Evolutionary conservation across 305 asterid genomes (phyloP).

Genomic region (Fraxinus dipetala): DNA sequence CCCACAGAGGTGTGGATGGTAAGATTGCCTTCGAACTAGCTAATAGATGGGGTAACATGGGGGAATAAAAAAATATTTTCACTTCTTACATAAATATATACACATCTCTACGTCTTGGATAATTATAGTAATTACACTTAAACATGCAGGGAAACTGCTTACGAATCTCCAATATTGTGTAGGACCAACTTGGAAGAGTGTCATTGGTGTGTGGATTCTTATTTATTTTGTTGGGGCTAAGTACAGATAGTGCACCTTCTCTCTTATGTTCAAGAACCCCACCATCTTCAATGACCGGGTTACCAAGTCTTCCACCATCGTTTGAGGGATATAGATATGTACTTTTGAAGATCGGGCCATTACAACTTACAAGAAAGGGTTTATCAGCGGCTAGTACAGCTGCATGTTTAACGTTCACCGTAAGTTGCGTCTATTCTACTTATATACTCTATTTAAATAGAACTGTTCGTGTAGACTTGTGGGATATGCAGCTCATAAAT

Average conservation of each 20-base stretch:
- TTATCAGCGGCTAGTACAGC: slow-evolving; percentile 74
- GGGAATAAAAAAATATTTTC: neutral
- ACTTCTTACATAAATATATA: neutral
- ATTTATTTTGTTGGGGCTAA: slow-evolving; percentile 71
- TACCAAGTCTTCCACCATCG: slow-evolving; percentile 53
- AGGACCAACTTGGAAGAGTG: slow-evolving; percentile 96
- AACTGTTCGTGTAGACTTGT: neutral
- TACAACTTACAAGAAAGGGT: slow-evolving; percentile 76
- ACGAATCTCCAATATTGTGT: slow-evolving; percentile 47
- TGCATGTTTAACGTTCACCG: slow-evolving; percentile 88
- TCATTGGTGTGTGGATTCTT: slow-evolving; percentile 73
- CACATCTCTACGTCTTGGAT: neutral
- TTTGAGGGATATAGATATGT: slow-evolving; percentile 71
- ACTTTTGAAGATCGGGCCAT: slow-evolving; percentile 69
- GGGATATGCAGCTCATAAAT: neutral
- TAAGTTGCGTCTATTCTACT: slow-evolving; percentile 35
- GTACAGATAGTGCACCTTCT: slow-evolving; percentile 84
- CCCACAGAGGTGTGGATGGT: slow-evolving; percentile 89
- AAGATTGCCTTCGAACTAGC: slow-evolving; percentile 18
- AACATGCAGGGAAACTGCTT: slow-evolving; percentile 47
- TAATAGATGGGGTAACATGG: neutral
- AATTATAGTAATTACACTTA: slow-evolving; percentile 28
- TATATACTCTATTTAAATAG: neutral
- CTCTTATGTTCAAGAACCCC: slow-evolving; percentile 73
- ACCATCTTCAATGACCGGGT: slow-evolving; percentile 69